Evolutionary conservation across 495 filamentous ascomycete genomes (phyloP).

Genomic region (Cairneyella variabilis): DNA sequence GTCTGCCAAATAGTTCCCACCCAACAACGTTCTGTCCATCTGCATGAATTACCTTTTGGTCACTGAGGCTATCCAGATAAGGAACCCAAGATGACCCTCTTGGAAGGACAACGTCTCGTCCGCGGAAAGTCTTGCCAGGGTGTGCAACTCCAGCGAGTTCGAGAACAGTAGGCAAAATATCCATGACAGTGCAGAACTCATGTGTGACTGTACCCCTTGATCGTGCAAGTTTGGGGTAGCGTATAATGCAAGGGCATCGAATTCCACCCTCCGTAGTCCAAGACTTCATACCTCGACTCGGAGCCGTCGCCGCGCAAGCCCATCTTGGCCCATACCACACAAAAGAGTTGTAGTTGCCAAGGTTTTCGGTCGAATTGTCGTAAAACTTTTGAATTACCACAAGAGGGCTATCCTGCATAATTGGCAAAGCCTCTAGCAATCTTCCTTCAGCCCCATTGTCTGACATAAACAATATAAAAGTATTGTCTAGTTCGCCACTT

Average conservation of each 20-base stretch:
- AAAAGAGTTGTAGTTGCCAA: constrained; percentile 57
- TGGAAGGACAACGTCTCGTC: constrained; percentile 52
- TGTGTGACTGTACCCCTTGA: constrained; percentile 41
- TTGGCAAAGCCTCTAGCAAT: constrained; percentile 56
- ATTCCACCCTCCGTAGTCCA: constrained; percentile 61
- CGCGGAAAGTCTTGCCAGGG: constrained; percentile 51
- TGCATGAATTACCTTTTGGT: too few relatives aligned
- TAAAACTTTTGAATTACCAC: constrained; percentile 57
- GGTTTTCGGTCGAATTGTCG: constrained; percentile 57
- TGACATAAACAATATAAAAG: constrained; percentile 60
- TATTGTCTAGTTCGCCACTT: constrained; percentile 59
- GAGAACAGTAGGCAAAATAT: constrained; percentile 56
- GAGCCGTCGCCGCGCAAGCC: constrained; percentile 61
- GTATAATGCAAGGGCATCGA: constrained; percentile 54
- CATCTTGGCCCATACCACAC: constrained; percentile 65
- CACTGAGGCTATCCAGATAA: too few relatives aligned
- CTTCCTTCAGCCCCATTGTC: constrained; percentile 65
- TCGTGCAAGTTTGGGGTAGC: constrained; percentile 34
- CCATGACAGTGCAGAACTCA: constrained; percentile 60
- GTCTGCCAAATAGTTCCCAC: constrained; percentile 29
- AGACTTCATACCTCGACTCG: constrained; percentile 57
- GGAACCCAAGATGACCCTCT: constrained; percentile 44
- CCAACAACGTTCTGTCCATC: constrained; percentile 20
- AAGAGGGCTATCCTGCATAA: constrained; percentile 37
- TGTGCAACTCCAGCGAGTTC: constrained; percentile 57